Conservation (phyloP, 2,329 filamentous ascomycete genomes). For the Pseudogymnoascus sp. region DNA sequence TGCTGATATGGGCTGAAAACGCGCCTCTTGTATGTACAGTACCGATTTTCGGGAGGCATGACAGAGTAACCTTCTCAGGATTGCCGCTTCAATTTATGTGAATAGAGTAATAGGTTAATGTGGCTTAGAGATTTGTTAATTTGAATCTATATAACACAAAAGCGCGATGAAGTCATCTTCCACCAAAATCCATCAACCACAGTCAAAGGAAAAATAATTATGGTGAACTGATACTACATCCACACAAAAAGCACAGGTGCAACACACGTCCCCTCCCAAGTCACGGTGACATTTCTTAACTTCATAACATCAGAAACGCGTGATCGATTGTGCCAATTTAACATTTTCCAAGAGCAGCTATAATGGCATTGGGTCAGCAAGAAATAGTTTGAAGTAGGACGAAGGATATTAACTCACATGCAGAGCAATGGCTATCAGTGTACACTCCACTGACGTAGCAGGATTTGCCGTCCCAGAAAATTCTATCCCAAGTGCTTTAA, state of each 20-base stretch:
- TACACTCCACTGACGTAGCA: neutral
- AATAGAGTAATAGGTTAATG: neutral
- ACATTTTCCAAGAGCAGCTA: neutral
- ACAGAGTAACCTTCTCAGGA: neutral
- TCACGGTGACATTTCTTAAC: neutral
- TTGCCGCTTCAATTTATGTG: neutral
- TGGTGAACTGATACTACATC: neutral
- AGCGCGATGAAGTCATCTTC: neutral
- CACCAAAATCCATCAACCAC: neutral
- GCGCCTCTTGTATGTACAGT: neutral
- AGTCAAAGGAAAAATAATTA: neutral
- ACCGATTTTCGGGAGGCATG: neutral
- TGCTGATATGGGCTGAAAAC: neutral
- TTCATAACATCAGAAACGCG: neutral
- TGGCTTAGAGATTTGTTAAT: neutral
- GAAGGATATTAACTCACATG: neutral
- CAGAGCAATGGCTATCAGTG: neutral
- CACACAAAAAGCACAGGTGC: neutral
- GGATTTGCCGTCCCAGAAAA: neutral
- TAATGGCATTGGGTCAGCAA: neutral
- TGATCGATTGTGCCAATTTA: neutral
- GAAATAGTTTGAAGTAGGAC: neutral
- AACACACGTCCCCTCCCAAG: neutral
- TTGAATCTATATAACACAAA: neutral
- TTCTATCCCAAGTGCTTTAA: neutral